A percentile compares a stretch with the other conserved stretches of the same genome.
Conservation (phyloP, 768 basidiomycete genomes). For the Lactarius akahatsu region DNA sequence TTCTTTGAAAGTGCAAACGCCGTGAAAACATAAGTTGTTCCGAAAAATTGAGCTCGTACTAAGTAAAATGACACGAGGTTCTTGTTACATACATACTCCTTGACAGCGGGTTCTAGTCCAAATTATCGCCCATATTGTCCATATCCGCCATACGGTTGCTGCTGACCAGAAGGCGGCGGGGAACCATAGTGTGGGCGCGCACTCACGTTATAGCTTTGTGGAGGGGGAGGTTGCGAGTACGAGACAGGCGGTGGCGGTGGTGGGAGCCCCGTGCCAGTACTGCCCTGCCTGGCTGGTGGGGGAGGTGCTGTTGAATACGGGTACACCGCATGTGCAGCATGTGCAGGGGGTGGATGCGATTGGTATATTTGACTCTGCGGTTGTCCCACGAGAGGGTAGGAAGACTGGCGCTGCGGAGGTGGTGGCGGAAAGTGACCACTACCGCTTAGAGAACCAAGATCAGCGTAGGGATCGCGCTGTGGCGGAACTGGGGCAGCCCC, state of each 20-base stretch:
- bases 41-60: conserved; percentile 2
- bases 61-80: conserved; percentile 5
- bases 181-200: conserved; percentile 19
- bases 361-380: conserved; percentile 21
- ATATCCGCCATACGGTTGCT: conserved; percentile 35
- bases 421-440: conserved; percentile 27
- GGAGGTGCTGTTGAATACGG: conserved; percentile 9
- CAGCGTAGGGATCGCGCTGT: conserved; percentile 30
- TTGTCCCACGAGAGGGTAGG: conserved; percentile 27
- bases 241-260: conserved; percentile 35
- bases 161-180: conserved; percentile 33
- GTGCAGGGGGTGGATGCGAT: conserved; percentile 31
- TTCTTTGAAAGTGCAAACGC: not conserved
- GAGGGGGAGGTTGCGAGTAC: conserved; percentile 31
- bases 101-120: conserved; percentile 3
- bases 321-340: conserved; percentile 18
- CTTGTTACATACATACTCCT: conserved; percentile 17
- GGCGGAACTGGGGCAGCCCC: conserved; percentile 32
- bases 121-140: conserved; percentile 36
- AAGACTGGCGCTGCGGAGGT: conserved; percentile 32
- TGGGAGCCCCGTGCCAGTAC: conserved; percentile 30
- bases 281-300: conserved; percentile 25
- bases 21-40: conserved; percentile 13
- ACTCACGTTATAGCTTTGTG: conserved; percentile 22
- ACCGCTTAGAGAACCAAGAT: conserved; percentile 22